Conservation (phyloP, 2,329 filamentous ascomycete genomes). For the Chaetomium sp. region DNA sequence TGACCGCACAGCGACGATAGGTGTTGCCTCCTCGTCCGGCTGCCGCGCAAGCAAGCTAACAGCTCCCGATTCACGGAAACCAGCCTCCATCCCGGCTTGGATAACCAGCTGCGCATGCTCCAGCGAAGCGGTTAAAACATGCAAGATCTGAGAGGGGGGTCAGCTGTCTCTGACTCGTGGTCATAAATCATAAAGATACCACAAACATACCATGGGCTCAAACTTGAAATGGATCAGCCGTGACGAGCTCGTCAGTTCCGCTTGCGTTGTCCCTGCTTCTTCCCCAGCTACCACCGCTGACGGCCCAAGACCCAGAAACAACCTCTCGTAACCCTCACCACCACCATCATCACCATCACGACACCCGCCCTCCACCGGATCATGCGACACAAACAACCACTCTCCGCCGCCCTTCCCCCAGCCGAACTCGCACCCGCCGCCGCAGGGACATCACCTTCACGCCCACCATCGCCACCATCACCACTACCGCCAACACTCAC, state of each 20-base stretch:
- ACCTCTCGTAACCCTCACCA: conserved; percentile 19
- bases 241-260: conserved; percentile 27
- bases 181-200: background rate
- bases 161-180: background rate
- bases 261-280: conserved; percentile 37
- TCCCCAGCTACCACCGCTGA: conserved; percentile 28
- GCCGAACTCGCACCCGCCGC: conserved; percentile 36
- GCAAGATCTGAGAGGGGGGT: conserved; percentile 69
- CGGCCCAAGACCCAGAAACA: conserved; percentile 42
- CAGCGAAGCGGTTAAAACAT: conserved; percentile 77
- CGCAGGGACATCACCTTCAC: background rate
- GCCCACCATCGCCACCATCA: background rate
- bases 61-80: conserved; percentile 88
- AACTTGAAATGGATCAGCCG: conserved; percentile 83
- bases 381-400: conserved; percentile 90
- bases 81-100: conserved; percentile 73
- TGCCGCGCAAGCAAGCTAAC: conserved; percentile 57
- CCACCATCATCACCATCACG: background rate
- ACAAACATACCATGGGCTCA: conserved; percentile 76
- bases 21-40: conserved; percentile 48
- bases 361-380: conserved; percentile 48
- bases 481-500: conserved; percentile 24
- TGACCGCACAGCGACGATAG: conserved; percentile 83
- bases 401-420: conserved; percentile 87
- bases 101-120: conserved; percentile 75